Conservation (phyloP, 768 basidiomycete species). For the Psilocybe tampanensis region DNA sequence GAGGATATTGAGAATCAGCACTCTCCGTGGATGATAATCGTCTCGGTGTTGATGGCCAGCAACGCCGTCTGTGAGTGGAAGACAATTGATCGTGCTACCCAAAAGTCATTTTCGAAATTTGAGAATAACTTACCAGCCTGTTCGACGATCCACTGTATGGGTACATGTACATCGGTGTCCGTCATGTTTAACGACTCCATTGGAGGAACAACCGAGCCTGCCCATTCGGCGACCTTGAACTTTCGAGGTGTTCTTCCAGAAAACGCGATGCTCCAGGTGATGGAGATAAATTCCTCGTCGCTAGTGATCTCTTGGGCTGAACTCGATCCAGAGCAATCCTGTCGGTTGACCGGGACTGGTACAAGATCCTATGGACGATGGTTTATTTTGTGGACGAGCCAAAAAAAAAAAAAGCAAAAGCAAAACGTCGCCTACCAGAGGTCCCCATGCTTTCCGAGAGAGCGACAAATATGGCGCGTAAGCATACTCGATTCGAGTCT, state of each 20-base stretch:
- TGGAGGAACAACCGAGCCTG: conserved; percentile 8
- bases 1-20: conserved; percentile 7
- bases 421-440: conserved; percentile 23
- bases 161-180: conserved; percentile 16
- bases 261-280: conserved; percentile 35
- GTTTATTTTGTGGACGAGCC: too few relatives aligned
- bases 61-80: conserved; percentile 27
- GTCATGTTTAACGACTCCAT: conserved; percentile 14
- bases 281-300: conserved; percentile 22
- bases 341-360: conserved; percentile 32
- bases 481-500: conserved; percentile 24
- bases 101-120: too few relatives aligned
- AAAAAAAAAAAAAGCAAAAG: background rate
- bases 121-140: conserved; percentile 21
- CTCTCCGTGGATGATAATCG: conserved; percentile 32
- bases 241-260: conserved; percentile 27
- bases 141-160: conserved; percentile 24
- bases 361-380: conserved; percentile 38
- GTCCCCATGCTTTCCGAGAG: conserved; percentile 25
- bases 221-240: conserved; percentile 11
- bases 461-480: conserved; percentile 35
- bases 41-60: conserved; percentile 27
- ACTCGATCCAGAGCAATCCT: conserved; percentile 19
- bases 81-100: too few relatives aligned
- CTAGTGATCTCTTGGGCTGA: background rate